Conservation (phyloP, 1,284 basidiomycete species). For the Ustilago sp. region DNA sequence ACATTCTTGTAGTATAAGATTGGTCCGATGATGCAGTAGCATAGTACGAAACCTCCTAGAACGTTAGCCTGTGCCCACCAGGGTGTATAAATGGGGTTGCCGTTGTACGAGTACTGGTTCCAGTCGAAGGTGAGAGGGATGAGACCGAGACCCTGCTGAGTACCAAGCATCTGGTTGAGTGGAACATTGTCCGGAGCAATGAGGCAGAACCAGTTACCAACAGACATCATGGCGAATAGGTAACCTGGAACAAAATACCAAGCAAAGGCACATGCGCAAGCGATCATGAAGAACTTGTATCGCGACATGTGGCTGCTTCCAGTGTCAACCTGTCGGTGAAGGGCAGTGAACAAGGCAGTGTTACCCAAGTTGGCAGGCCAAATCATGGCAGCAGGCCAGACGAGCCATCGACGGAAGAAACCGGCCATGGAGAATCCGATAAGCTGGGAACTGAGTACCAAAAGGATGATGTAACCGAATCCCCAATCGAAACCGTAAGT, state of each 20-base stretch:
- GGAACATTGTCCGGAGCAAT: conserved; percentile 61
- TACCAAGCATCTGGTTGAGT: conserved; percentile 65
- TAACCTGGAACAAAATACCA: conserved; percentile 66
- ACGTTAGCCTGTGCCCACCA: conserved; percentile 60
- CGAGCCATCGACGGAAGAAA: conserved; percentile 60
- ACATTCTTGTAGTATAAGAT: conserved; percentile 63
- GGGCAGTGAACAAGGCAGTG: conserved; percentile 58
- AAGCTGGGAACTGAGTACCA: conserved; percentile 71
- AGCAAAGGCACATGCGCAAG: conserved; percentile 44
- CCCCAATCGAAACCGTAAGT: conserved; percentile 53
- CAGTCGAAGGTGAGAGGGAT: conserved; percentile 62
- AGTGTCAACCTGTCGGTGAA: conserved; percentile 55
- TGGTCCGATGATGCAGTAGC: conserved; percentile 58
- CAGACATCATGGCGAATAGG: conserved; percentile 58
- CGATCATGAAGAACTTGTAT: conserved; percentile 56
- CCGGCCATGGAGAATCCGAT: conserved; percentile 64
- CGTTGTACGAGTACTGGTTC: conserved; percentile 54
- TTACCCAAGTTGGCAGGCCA: conserved; percentile 63
- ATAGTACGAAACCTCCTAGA: conserved; percentile 54
- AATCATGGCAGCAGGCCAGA: conserved; percentile 66
- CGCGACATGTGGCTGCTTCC: conserved; percentile 71
- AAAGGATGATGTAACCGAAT: conserved; percentile 71
- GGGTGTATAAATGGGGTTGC: conserved; percentile 55
- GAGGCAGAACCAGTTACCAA: conserved; percentile 63
- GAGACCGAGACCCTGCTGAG: conserved; percentile 53